Base-by-base conservation (phyloP, 352 stramenopile genomes). In the Phytophthora niederhauseri region DNA sequence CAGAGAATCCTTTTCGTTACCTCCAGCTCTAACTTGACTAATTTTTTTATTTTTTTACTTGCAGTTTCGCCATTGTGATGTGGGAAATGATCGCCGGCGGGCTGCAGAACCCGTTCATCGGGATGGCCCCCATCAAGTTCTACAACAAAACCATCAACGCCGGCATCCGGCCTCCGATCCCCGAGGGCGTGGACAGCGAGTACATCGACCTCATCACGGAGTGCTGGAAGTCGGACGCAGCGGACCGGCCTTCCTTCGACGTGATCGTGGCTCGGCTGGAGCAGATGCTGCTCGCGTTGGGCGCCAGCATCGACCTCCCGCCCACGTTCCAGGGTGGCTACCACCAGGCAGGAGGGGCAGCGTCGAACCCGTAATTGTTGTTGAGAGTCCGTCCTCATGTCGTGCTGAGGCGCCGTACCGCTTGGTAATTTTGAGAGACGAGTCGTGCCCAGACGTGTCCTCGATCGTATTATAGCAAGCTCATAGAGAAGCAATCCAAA, bases 51-150 rank as follows among this genome's bases (percentile, higher is more conserved):
- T 26, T 51, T 12, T 28, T 41, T 30, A 34, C n/a, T 28, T 28
- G 34, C 41, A 96, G 89, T 66, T 95, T 96, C 76, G 89, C 87
- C 20, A 90, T 96, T 59, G 89, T 96, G 19, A 96, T 96, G 89
- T 96, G 89, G 89, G 89, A 96, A 74, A 95, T 96, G 82, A 88
- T 96, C 45, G 89, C 89, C n/a, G 86, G 85, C 22, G 76, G 71
- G 6, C 59, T 89, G 48, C 83, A 92, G 53, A 96, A 96, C 58
- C 87, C 82, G 56, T 96, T 96, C 71, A 92, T 96, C 51, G 89
- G 89, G 41, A 96, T 96, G 89, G 89, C 89, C 6, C 89, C 89
- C 11, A 94, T 96, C 73, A 96, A 96, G 61, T 96, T 95, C 60
- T 96, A 96, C 77, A 93, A 94, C 69, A 89, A 96, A 64, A 94